phyloP scores from a whole-genome alignment of 352 stramenopile species.

The Pythium brassicae region DNA sequence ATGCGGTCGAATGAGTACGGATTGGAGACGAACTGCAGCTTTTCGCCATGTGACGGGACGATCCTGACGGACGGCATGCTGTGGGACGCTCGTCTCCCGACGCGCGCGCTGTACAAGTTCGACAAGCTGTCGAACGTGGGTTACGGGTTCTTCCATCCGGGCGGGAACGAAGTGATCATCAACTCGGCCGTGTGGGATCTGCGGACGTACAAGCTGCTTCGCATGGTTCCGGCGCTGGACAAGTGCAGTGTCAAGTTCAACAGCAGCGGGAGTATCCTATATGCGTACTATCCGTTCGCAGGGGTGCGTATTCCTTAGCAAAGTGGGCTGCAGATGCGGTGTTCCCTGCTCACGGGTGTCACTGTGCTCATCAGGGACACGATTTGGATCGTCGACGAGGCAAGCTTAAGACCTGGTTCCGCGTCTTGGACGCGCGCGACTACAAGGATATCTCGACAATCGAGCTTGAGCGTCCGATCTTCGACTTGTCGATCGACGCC shows the following conservation, averaged over 20 bases:
- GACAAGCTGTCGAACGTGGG: constrained; percentile 85
- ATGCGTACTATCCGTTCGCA: constrained; percentile 77
- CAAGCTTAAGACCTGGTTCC: constrained; percentile 83
- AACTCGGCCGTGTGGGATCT: constrained; percentile 90
- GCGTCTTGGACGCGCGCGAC: constrained; percentile 74
- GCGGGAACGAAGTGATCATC: constrained; percentile 86
- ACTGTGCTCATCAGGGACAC: constrained; percentile 30
- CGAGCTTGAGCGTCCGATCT: constrained; percentile 73
- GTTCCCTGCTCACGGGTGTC: not conserved
- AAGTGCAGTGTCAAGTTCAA: constrained; percentile 81
- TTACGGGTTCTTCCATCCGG: constrained; percentile 83
- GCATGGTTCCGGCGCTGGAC: constrained; percentile 84
- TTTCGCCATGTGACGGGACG: constrained; percentile 61
- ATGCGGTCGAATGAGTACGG: constrained; percentile 74
- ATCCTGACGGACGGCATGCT: constrained; percentile 81
- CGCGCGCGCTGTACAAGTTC: constrained; percentile 82
- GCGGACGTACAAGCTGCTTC: constrained; percentile 78
- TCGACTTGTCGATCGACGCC: constrained; percentile 60
- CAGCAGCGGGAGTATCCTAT: constrained; percentile 61
- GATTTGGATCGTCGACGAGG: constrained; percentile 47
- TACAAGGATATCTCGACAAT: constrained; percentile 85
- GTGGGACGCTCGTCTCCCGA: constrained; percentile 72
- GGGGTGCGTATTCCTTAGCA: constrained; percentile 29
- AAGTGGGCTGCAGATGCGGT: not conserved
- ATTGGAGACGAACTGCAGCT: constrained; percentile 76